Conservation (phyloP, 2,329 filamentous ascomycete genomes). For the Elsinoe arachidis region DNA sequence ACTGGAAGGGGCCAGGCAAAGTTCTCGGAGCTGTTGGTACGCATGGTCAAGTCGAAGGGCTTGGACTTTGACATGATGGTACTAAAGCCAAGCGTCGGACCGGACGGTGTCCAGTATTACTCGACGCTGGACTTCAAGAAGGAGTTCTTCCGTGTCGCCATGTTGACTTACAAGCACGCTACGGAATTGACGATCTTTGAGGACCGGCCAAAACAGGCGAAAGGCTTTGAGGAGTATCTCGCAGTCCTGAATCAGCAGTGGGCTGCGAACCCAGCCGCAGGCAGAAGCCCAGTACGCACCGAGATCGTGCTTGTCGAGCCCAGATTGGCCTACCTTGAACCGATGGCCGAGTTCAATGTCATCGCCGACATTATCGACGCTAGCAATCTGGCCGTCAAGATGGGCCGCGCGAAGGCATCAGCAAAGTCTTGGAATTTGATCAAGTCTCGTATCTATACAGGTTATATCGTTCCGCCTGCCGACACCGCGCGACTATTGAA, state of each 20-base stretch:
- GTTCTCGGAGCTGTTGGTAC: constrained; percentile 71
- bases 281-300: constrained; percentile 57
- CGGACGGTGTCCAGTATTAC: constrained; percentile 65
- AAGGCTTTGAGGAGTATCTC: constrained; percentile 79
- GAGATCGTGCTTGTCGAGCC: constrained; percentile 86
- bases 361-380: constrained; percentile 83
- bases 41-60: constrained; percentile 67
- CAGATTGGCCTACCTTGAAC: constrained; percentile 62
- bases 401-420: constrained; percentile 55
- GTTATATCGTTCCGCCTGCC: constrained; percentile 68
- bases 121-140: constrained; percentile 93
- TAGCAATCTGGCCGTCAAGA: constrained; percentile 46
- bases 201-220: constrained; percentile 57
- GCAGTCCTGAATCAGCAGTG: constrained; percentile 61
- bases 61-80: constrained; percentile 83
- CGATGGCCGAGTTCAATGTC: constrained; percentile 69
- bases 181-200: constrained; percentile 69
- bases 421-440: constrained; percentile 43
- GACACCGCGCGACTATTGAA: constrained; percentile 65
- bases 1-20: constrained; percentile 74
- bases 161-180: constrained; percentile 77
- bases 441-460: constrained; percentile 53
- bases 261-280: constrained; percentile 21
- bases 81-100: constrained; percentile 77
- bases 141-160: constrained; percentile 65